phyloP scores from a whole-genome alignment of 1,284 basidiomycete species.

The Sporisorium graminicola region DNA sequence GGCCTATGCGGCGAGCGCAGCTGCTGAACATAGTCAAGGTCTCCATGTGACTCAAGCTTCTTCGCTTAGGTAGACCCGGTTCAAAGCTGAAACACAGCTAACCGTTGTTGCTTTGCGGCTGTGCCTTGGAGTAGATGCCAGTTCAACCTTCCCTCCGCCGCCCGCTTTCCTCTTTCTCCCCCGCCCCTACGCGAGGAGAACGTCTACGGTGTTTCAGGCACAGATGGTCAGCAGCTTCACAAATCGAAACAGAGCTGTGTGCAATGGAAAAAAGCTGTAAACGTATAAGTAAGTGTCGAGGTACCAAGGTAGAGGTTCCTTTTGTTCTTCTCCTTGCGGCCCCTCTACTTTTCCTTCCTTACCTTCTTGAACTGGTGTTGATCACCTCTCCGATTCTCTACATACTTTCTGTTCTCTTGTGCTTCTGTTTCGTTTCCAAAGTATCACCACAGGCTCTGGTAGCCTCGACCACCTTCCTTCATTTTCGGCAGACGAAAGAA shows the following conservation, averaged over 20 bases:
- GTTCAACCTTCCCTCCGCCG: constrained; percentile 13
- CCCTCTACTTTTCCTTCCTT: constrained; percentile 7
- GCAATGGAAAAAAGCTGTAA: neutral
- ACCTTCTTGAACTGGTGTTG: constrained; percentile 15
- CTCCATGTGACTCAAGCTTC: neutral
- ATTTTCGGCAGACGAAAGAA: constrained; percentile 8
- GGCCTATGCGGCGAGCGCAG: constrained; percentile 2
- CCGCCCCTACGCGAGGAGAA: neutral
- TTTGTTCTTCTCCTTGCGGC: constrained; percentile 19
- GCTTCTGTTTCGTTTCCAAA: constrained; percentile 13
- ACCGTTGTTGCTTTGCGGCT: neutral
- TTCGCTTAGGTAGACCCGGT: constrained; percentile 3
- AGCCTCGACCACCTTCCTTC: constrained; percentile 12
- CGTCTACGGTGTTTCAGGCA: constrained; percentile 8
- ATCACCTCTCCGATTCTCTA: constrained; percentile 26
- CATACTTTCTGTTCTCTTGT: constrained; percentile 9
- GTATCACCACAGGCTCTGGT: constrained; percentile 34
- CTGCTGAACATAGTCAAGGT: neutral
- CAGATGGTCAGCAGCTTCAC: no score
- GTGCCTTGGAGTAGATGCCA: constrained; percentile 17
- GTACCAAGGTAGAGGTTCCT: neutral
- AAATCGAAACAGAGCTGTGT: neutral
- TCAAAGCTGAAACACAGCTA: no score
- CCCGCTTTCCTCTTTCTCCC: constrained; percentile 1
- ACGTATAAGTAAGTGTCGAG: constrained; percentile 25